These are phyloP conservation scores for Gonapodya prolifera DNA, from an alignment of 192 early-diverging fungal species.

Conservation along the genomic window DNA sequence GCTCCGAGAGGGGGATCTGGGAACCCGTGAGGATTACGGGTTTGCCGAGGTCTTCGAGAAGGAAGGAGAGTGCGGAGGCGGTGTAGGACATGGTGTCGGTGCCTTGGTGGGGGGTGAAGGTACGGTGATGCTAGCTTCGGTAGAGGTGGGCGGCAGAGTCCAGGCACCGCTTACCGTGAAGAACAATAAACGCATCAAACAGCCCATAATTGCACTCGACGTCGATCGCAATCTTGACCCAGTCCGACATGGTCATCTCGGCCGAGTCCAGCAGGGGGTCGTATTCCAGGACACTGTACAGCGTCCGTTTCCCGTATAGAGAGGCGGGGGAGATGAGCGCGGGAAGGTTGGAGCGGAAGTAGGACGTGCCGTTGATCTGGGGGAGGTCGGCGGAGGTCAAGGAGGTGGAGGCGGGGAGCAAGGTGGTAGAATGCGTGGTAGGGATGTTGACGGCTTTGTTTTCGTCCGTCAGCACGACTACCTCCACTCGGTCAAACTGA, in stretches of 20 bases:
- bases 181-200: slow-evolving; percentile 90
- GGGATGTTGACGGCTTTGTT: no score
- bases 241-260: slow-evolving; percentile 87
- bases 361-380: neutral
- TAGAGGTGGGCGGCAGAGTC: slow-evolving; percentile 11
- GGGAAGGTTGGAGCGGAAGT: neutral
- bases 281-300: slow-evolving; percentile 92
- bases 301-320: slow-evolving; percentile 80
- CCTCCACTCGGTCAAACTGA: no score
- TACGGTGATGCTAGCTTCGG: neutral
- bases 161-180: no score
- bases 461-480: no score
- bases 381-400: no score
- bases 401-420: no score
- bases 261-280: slow-evolving; percentile 88
- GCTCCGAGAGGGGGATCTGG: slow-evolving; percentile 93
- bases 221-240: slow-evolving; percentile 91
- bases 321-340: slow-evolving; percentile 78
- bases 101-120: no score
- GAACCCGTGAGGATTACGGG: slow-evolving; percentile 96
- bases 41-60: slow-evolving; percentile 95
- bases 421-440: no score
- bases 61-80: slow-evolving; percentile 68
- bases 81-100: slow-evolving; percentile 87
- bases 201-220: slow-evolving; percentile 87